phyloP scores from a whole-genome alignment of 2,329 filamentous ascomycete species.

The Karstenula rhodostoma region DNA sequence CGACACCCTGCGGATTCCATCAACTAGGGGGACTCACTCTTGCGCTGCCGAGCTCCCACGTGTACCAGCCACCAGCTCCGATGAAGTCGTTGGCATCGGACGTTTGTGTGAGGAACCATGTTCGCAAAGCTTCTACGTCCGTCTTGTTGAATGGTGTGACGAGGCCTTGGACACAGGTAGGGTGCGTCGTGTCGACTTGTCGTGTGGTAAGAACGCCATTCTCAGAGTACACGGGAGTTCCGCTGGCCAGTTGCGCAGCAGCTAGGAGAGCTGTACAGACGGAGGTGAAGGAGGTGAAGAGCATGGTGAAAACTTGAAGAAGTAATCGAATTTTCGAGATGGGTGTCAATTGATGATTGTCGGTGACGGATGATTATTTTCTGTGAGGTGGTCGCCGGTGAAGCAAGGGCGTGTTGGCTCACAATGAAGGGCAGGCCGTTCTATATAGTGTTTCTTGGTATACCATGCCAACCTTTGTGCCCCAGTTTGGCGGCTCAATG shows the following conservation, averaged over 20 bases:
- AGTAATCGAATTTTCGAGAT: neutral
- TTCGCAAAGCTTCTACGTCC: slow-evolving; percentile 1
- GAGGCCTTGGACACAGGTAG: slow-evolving; percentile 9
- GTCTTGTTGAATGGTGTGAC: slow-evolving; percentile 8
- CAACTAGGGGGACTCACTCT: neutral
- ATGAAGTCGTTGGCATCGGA: slow-evolving; percentile 4
- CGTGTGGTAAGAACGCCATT: neutral
- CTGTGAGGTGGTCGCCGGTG: neutral
- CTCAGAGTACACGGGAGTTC: slow-evolving; percentile 3
- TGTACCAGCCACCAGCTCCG: neutral
- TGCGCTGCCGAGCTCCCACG: slow-evolving; percentile 1
- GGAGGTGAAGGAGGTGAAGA: slow-evolving; percentile 11
- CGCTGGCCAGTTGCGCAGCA: neutral
- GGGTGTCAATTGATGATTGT: neutral
- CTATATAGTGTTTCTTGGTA: slow-evolving; percentile 9
- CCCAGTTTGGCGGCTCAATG: slow-evolving; percentile 7
- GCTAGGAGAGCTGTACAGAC: slow-evolving; percentile 7
- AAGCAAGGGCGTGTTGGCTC: slow-evolving; percentile 2
- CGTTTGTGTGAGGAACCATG: neutral
- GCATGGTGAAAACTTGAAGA: slow-evolving; percentile 2
- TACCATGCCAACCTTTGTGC: slow-evolving; percentile 3
- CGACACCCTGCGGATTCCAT: neutral
- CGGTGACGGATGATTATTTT: neutral
- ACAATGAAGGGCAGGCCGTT: neutral
- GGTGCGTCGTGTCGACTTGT: neutral